Evolutionary conservation across 495 filamentous ascomycete species (phyloP).

Genomic region (Xylaria intraflava): DNA sequence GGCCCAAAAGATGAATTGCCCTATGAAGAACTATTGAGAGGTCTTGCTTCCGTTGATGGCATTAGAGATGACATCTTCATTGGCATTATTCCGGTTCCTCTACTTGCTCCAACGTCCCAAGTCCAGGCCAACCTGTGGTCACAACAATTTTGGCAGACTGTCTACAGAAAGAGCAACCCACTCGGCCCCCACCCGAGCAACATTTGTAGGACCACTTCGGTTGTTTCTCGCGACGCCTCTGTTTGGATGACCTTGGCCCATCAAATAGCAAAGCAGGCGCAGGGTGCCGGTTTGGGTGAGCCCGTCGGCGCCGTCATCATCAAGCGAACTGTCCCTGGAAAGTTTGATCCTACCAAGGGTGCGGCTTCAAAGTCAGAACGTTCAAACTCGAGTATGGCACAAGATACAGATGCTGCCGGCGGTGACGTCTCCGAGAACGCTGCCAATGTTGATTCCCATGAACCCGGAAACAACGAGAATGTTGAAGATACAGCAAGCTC

Average conservation of each 20-base stretch:
- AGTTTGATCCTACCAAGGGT: conserved; percentile 31
- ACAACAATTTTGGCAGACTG: conserved; percentile 73
- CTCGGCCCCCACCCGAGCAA: conserved; percentile 64
- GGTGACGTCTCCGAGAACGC: conserved; percentile 14
- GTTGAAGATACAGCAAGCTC: conserved; percentile 10
- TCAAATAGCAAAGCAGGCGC: conserved; percentile 51
- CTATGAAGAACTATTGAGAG: conserved; percentile 31
- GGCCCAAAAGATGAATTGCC: conserved; percentile 35
- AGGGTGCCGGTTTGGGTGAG: conserved; percentile 54
- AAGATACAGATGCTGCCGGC: conserved; percentile 3
- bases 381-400: conserved; percentile 8
- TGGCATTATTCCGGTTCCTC: conserved; percentile 57
- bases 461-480: conserved; percentile 8
- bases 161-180: conserved; percentile 78
- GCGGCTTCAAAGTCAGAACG: conserved; percentile 17
- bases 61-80: conserved; percentile 44
- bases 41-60: conserved; percentile 29
- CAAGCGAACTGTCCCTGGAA: conserved; percentile 39
- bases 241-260: conserved; percentile 65
- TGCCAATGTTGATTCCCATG: neutral
- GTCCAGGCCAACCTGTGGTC: conserved; percentile 73
- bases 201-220: conserved; percentile 47
- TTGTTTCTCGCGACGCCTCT: conserved; percentile 49
- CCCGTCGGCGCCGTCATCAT: conserved; percentile 77
- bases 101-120: conserved; percentile 64